A percentile compares a stretch with the other conserved stretches of the same genome.
Evolutionary conservation across 2,329 filamentous ascomycete species (phyloP).

Genomic region (Hypoxylon sp.): DNA sequence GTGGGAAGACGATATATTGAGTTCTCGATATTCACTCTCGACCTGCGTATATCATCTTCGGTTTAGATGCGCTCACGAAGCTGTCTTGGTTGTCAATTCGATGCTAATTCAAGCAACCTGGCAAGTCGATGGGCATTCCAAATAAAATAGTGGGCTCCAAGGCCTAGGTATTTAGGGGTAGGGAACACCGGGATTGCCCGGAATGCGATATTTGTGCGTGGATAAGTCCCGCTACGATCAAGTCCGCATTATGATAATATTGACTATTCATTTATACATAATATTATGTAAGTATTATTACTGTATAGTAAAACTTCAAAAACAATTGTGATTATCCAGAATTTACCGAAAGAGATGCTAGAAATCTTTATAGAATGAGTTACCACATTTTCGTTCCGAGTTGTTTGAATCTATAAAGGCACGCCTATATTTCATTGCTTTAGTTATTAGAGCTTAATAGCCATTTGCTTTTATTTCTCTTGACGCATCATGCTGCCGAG

Average conservation of each 20-base stretch:
- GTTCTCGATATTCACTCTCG: background rate
- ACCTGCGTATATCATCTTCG: background rate
- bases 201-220: constrained; percentile 3
- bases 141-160: background rate
- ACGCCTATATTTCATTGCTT: background rate
- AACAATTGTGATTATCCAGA: background rate
- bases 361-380: background rate
- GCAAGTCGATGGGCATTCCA: background rate
- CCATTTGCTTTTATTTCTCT: background rate
- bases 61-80: background rate
- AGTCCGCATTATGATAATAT: background rate
- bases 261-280: background rate
- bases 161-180: background rate
- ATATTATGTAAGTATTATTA: background rate
- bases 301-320: background rate
- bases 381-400: background rate
- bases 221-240: background rate
- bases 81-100: background rate
- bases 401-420: background rate
- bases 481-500: background rate
- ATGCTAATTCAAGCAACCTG: background rate
- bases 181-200: background rate
- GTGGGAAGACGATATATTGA: background rate
- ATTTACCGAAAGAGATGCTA: background rate
- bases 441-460: background rate